These are phyloP conservation scores for Podila verticillata DNA, from an alignment of 192 early-diverging fungal genomes.

Conservation along the genomic window DNA sequence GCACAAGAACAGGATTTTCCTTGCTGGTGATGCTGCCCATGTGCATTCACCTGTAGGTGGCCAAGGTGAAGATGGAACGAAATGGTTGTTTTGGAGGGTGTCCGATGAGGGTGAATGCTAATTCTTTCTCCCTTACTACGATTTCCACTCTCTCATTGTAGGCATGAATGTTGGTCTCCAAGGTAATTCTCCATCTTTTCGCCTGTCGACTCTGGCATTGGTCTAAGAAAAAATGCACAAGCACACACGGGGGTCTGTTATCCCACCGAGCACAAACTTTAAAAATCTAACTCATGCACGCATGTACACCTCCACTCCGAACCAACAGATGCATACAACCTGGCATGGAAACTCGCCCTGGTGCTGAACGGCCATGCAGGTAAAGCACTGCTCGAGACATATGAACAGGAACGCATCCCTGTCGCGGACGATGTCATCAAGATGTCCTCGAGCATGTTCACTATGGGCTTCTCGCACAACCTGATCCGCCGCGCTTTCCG, in stretches of 20 bases:
- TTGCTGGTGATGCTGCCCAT: slow-evolving; percentile 61
- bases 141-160: background rate
- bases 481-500: slow-evolving; percentile 1
- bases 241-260: too few species aligned
- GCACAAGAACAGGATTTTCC: slow-evolving; percentile 51
- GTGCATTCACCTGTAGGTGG: slow-evolving; percentile 50
- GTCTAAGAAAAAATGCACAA: background rate
- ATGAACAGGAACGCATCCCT: slow-evolving; percentile 30
- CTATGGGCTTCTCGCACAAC: slow-evolving; percentile 24
- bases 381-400: slow-evolving; percentile 22
- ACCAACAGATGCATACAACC: slow-evolving; percentile 50
- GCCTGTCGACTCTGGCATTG: background rate
- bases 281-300: background rate
- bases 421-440: slow-evolving; percentile 32
- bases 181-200: slow-evolving; percentile 7
- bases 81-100: background rate
- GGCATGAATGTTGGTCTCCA: slow-evolving; percentile 56
- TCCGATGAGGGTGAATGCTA: background rate
- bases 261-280: too few species aligned
- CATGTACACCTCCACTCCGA: slow-evolving; percentile 30
- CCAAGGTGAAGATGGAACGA: slow-evolving; percentile 5
- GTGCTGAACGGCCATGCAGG: slow-evolving; percentile 28
- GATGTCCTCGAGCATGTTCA: slow-evolving; percentile 39
- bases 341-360: slow-evolving; percentile 57
- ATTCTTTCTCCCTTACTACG: background rate